phyloP scores from a whole-genome alignment of 176 grass and related monocot species.

The Cenchrus fungigraminus region DNA sequence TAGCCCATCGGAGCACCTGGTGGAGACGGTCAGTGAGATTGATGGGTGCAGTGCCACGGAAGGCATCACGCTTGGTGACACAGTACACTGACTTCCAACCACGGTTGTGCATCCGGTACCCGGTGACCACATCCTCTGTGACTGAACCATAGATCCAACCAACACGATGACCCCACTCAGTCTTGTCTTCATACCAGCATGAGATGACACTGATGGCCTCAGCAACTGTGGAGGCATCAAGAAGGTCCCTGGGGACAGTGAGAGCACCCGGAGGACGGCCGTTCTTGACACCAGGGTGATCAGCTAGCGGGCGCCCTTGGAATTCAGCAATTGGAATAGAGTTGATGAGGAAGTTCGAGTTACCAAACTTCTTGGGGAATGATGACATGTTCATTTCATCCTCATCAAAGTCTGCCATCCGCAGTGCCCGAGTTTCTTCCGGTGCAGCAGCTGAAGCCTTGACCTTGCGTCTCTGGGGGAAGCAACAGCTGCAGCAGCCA shows the following conservation, averaged over 20 bases:
- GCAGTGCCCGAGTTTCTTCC: slow-evolving; percentile 77
- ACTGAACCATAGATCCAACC: slow-evolving; percentile 99
- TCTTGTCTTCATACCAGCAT: slow-evolving; percentile 99
- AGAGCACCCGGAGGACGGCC: slow-evolving; percentile 83
- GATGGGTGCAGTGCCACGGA: slow-evolving; percentile 92
- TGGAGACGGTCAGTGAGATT: slow-evolving; percentile 98
- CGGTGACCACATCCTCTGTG: slow-evolving; percentile 98
- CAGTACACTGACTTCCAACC: slow-evolving; percentile 99
- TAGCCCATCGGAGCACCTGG: slow-evolving; percentile 96
- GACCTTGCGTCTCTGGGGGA: slow-evolving; percentile 68
- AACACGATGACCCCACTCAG: slow-evolving; percentile 91
- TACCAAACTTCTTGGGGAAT: slow-evolving; percentile 96
- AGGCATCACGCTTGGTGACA: slow-evolving; percentile 94
- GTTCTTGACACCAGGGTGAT: slow-evolving; percentile 93
- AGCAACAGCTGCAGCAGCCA: slow-evolving; percentile 90
- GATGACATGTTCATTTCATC: slow-evolving; percentile 93
- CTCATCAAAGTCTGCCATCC: slow-evolving; percentile 82
- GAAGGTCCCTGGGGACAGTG: slow-evolving; percentile 82
- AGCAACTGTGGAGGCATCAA: slow-evolving; percentile 91
- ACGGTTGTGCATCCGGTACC: slow-evolving; percentile 99
- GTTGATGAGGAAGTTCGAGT: slow-evolving; percentile 81
- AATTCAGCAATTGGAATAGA: slow-evolving; percentile 95
- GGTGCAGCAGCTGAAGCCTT: slow-evolving; percentile 39
- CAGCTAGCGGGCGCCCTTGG: slow-evolving; percentile 95
- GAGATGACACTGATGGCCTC: slow-evolving; percentile 95